Evolutionary conservation across 1,139 yeast genomes (phyloP).

Genomic region (Saccharomycopsis phalli): DNA sequence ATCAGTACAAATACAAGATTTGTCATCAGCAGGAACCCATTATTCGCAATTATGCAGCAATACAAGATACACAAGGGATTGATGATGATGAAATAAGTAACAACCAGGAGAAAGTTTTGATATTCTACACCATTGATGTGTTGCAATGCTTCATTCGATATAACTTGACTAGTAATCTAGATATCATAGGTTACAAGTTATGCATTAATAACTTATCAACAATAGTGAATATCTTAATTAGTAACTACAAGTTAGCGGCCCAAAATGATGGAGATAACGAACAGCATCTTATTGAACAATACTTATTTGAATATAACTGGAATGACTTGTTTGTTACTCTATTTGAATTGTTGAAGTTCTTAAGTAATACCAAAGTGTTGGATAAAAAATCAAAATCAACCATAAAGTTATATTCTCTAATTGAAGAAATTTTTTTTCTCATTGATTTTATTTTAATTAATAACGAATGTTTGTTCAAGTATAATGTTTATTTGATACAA

Average conservation of each 20-base stretch:
- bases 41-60: conserved; percentile 8
- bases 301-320: conserved; percentile 19
- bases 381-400: conserved; percentile 4
- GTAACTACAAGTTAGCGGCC: conserved; percentile 10
- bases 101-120: conserved; percentile 11
- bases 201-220: conserved; percentile 10
- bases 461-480: conserved; percentile 16
- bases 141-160: conserved; percentile 17
- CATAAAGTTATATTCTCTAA: conserved; percentile 7
- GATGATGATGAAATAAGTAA: conserved; percentile 14
- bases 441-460: conserved; percentile 10
- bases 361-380: conserved; percentile 13
- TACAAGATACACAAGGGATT: background rate
- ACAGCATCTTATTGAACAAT: conserved; percentile 4
- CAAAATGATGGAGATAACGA: background rate
- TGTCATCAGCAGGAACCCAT: conserved; percentile 19
- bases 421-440: conserved; percentile 16
- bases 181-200: conserved; percentile 17
- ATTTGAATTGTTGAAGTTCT: conserved; percentile 14
- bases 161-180: conserved; percentile 17
- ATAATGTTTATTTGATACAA: conserved; percentile 16
- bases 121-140: conserved; percentile 17
- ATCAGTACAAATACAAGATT: conserved; percentile 17
- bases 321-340: conserved; percentile 15
- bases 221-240: conserved; percentile 6